Evolutionary conservation across 768 basidiomycete genomes (phyloP).

Genomic region (Lyophyllum semitale): DNA sequence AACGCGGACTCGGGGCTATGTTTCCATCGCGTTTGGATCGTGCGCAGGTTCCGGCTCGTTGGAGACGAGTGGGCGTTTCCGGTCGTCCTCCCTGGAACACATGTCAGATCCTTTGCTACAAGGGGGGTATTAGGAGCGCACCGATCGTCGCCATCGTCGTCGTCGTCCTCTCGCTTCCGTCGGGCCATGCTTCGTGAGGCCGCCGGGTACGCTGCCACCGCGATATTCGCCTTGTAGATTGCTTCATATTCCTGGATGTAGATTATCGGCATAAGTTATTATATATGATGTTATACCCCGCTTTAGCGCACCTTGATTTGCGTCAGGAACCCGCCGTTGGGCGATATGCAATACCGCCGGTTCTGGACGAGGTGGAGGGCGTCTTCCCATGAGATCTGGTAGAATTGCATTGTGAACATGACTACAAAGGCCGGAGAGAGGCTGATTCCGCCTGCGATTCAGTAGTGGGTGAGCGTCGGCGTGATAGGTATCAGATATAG

Average conservation of each 20-base stretch:
- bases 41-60: constrained; percentile 28
- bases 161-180: constrained; percentile 76
- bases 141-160: constrained; percentile 51
- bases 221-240: constrained; percentile 80
- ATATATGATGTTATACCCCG: background rate
- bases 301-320: constrained; percentile 75
- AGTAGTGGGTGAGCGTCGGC: background rate
- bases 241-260: constrained; percentile 82
- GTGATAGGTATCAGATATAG: background rate
- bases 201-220: constrained; percentile 60
- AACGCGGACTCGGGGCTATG: constrained; percentile 24
- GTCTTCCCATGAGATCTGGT: constrained; percentile 83
- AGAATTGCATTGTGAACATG: constrained; percentile 91
- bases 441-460: constrained; percentile 75
- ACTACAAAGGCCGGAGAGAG: constrained; percentile 88
- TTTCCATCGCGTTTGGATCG: constrained; percentile 54
- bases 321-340: constrained; percentile 88
- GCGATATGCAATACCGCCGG: constrained; percentile 90
- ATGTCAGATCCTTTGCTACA: background rate
- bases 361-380: constrained; percentile 89
- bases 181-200: constrained; percentile 47
- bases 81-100: constrained; percentile 41
- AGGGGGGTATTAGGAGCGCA: constrained; percentile 11
- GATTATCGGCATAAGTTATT: background rate
- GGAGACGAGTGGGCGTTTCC: constrained; percentile 47